Base-by-base conservation (phyloP, 352 stramenopile genomes). In the Phytopythium ostracodes region DNA sequence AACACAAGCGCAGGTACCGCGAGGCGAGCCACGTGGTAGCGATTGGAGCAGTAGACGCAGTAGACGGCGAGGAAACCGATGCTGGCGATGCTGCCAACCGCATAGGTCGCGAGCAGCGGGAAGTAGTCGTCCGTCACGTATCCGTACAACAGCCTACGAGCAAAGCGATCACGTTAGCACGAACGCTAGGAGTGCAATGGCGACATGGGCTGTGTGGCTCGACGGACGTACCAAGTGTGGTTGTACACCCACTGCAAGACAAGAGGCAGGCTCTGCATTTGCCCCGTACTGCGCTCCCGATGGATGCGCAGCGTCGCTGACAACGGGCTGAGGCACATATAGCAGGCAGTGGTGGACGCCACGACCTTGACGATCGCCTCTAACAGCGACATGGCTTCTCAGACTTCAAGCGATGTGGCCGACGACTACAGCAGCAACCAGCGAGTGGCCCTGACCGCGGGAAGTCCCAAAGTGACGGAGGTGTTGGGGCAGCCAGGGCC, bases 291-390 rank as follows among this genome's bases (percentile, higher is more conserved):
- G 42, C 62, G 66, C 18, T 60, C 46, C 35, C 64, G 64, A 49
- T 73, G 55, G 59, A 81, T 81, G 20, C 62, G 63, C 31, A 62
- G 20, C 52, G 81, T 75, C n/a, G 56, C 60, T 11, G 70, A 63
- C 29, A 59, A 46, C 5, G 73, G 75, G 40, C 70, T 81, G 40
- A 81, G 67, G 55, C 72, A 78, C 75, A 84, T 84, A 54, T 77
- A 74, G 22, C 78, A 44, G 5, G 75, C 66, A 7, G 71, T 76
- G 33, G 64, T 52, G 14, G 75, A 81, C 22, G 75, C 68, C 14
- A 79, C 42, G 15, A 81, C 50, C n/a, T 76, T 71, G 44, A 81
- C 65, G 10, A 73, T 57, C 18, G 68, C 33, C 24, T 75, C 35
- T 9, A 67, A 35, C 20, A 56, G 38, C 54, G 8, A 12, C 54